A percentile compares a stretch with the other conserved stretches of the same genome.
Conservation (phyloP, 2,329 filamentous ascomycete genomes). For the Zasmidium angulare region DNA sequence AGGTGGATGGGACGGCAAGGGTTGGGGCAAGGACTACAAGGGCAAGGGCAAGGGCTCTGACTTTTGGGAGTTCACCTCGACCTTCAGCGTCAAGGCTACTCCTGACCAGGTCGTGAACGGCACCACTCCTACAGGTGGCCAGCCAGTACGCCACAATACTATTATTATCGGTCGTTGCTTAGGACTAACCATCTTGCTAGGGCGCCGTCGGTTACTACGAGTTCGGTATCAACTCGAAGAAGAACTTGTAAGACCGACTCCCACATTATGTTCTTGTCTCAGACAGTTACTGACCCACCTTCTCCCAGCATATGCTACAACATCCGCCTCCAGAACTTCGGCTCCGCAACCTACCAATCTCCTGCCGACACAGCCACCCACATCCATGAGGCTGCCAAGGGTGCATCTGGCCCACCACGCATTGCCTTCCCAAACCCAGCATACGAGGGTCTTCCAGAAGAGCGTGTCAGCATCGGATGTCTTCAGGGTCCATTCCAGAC, state of each 20-base stretch:
- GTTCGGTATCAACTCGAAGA: conserved; percentile 53
- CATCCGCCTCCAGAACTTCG: conserved; percentile 53
- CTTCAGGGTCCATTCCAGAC: conserved; percentile 47
- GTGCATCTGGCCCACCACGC: conserved; percentile 52
- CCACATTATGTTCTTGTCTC: no score
- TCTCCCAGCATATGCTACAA: conserved; percentile 45
- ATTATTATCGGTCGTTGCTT: neutral
- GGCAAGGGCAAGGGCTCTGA: conserved; percentile 12
- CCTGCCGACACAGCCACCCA: conserved; percentile 55
- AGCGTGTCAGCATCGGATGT: conserved; percentile 43
- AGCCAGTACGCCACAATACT: conserved; percentile 5
- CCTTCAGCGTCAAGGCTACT: conserved; percentile 49
- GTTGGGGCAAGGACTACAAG: conserved; percentile 8
- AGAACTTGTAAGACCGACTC: conserved; percentile 30
- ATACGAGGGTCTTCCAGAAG: neutral
- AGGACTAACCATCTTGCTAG: conserved; percentile 40
- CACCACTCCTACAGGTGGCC: conserved; percentile 33
- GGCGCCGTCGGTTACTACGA: conserved; percentile 52
- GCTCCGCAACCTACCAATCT: conserved; percentile 51
- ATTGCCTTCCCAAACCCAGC: conserved; percentile 53
- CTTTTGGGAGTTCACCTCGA: conserved; percentile 47
- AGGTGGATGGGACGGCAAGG: conserved; percentile 1
- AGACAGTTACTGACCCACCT: no score
- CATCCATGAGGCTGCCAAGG: conserved; percentile 52
- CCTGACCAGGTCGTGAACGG: conserved; percentile 53